These are phyloP conservation scores for Groenewaldozyma salmanticensis DNA, from an alignment of 805 yeast genomes.

Conservation along the genomic window DNA sequence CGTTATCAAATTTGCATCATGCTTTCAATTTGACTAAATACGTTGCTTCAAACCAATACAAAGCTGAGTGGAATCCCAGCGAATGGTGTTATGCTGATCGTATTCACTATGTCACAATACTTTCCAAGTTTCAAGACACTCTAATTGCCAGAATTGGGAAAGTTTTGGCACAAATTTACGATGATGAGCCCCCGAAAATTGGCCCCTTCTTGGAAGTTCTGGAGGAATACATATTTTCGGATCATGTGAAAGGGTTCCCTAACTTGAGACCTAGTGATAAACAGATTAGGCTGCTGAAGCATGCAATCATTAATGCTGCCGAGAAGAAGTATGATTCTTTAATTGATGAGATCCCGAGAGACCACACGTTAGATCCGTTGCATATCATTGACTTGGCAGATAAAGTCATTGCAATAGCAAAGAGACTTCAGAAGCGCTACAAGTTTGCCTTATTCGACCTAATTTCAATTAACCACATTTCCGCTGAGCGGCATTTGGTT, in stretches of 20 bases:
- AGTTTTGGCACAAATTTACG: conserved; percentile 27
- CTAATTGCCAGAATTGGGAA: conserved; percentile 38
- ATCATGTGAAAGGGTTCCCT: conserved; percentile 30
- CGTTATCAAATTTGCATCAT: conserved; percentile 25
- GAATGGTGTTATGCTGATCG: conserved; percentile 41
- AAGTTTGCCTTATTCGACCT: conserved; percentile 51
- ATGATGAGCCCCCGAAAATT: conserved; percentile 47
- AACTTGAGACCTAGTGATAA: conserved; percentile 33
- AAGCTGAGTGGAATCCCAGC: conserved; percentile 20
- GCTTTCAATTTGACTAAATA: conserved; percentile 27
- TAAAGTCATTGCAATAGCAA: conserved; percentile 39
- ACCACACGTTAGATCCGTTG: conserved; percentile 39
- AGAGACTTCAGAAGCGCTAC: conserved; percentile 48
- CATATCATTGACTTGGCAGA: conserved; percentile 53
- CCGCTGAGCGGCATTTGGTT: conserved; percentile 24
- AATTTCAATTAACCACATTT: conserved; percentile 37
- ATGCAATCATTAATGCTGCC: conserved; percentile 26
- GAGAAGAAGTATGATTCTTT: conserved; percentile 36
- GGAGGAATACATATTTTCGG: conserved; percentile 43
- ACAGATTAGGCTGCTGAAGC: conserved; percentile 34
- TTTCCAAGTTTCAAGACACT: conserved; percentile 38
- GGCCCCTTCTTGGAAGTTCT: conserved; percentile 42
- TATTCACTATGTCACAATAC: conserved; percentile 39
- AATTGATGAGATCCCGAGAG: conserved; percentile 48
- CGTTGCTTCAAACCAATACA: conserved; percentile 18